Evolutionary conservation across 2,329 filamentous ascomycete species (phyloP).

Genomic region (Penicillium glabrum): DNA sequence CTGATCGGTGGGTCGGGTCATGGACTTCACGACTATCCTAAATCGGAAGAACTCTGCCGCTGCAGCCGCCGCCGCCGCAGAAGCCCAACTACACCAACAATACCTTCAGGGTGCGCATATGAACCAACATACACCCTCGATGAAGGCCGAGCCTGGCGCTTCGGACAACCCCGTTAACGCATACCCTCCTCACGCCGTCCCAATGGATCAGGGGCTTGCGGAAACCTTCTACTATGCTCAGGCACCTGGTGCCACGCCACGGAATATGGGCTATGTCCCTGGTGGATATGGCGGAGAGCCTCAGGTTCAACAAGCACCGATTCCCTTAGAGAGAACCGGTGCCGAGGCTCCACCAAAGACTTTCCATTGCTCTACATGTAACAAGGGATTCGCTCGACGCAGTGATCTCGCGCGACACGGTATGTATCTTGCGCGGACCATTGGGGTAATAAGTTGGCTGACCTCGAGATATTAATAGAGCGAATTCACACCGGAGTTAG

Average conservation of each 20-base stretch:
- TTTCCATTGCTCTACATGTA: constrained; percentile 86
- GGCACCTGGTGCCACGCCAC: constrained; percentile 49
- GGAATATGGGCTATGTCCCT: constrained; percentile 56
- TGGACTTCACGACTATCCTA: constrained; percentile 55
- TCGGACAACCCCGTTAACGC: constrained; percentile 59
- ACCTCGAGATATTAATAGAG: constrained; percentile 55
- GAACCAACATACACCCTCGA: constrained; percentile 52
- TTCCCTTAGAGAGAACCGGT: constrained; percentile 44
- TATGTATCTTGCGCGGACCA: constrained; percentile 48
- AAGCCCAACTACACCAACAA: constrained; percentile 46
- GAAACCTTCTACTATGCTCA: constrained; percentile 26
- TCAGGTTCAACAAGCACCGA: constrained; percentile 47
- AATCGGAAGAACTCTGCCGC: constrained; percentile 51
- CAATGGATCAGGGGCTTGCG: constrained; percentile 43
- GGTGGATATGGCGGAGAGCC: constrained; percentile 46
- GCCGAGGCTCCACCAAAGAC: constrained; percentile 63
- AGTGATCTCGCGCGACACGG: constrained; percentile 94
- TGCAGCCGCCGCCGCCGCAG: constrained; percentile 42
- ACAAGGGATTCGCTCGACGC: constrained; percentile 86
- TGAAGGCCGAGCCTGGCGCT: constrained; percentile 59
- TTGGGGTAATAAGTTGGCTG: neutral
- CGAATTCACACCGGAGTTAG: constrained; percentile 90
- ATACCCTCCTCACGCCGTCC: constrained; percentile 56
- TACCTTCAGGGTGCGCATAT: constrained; percentile 44
- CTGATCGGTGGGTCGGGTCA: constrained; percentile 40